Base-by-base conservation (phyloP, 2,329 filamentous ascomycete species). In the Alternaria longipes region DNA sequence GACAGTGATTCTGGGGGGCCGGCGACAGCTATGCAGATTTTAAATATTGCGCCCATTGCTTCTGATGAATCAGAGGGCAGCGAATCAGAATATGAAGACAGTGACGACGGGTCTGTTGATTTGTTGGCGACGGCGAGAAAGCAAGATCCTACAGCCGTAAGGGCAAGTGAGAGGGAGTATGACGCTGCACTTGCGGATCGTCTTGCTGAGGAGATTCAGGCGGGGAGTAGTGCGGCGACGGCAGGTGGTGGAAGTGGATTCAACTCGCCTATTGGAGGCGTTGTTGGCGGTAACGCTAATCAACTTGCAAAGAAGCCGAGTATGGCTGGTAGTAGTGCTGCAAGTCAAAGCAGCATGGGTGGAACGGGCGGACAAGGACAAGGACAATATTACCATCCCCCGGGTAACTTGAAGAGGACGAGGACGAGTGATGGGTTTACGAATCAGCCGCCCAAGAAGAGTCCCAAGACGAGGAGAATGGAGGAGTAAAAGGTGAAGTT, bases 171-270 rank as follows among this genome's bases (percentile, higher is more conserved):
- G 65, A 75, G 81, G 40, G 81, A 84, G 54, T 84, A 84, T 56
- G 82, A 84, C 45, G 78, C 80, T 5, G 75, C 79, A 11, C 71
- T 83, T 45, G 82, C 82, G 1, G 82, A 84, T 22, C 78, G 82
- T 1, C 70, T 84, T 0, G 81, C 81, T 0, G 81, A 84, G 34
- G 81, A 82, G 16, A 84, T 84, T 36, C 81, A 81, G 0, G 80
- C 82, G 1, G 83, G 83, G 12, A 83, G 81, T 52, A 82, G 80
- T 11, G 83, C 83, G 2, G 84, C 83, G 0, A 82, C 82, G 3
- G 82, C 80, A 4, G 82, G 81, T 12, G 82, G 82, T 9, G 82
- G 83, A 7, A 83, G 81, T 42, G 83, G 83, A 0, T 83, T 81
- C 59, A 80, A 79, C 38, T 24, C n/a, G n/a, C n/a, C n/a, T n/a